Base-by-base conservation (phyloP, 495 filamentous ascomycete genomes). In the Letharia columbiana region DNA sequence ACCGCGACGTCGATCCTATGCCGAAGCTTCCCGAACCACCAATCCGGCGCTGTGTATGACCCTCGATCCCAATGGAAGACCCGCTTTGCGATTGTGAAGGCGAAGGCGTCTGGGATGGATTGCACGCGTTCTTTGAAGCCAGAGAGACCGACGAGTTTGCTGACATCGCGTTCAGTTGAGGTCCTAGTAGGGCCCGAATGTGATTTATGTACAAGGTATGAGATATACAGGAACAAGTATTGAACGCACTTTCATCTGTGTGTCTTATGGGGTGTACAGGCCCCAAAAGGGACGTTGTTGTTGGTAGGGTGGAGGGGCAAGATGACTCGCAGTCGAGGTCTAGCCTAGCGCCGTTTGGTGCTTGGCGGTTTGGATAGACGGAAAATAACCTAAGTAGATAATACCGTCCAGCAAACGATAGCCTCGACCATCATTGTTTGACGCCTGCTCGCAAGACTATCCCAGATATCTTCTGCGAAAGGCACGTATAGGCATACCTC, bases 1-100 rank as follows among this genome's bases (percentile, higher is more conserved):
- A 74, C 47, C 84, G 82, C 56, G 86, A 80, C 18, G 78, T 81
- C 20, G 85, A 77, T 56, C 84, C 85, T 61, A 85, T 79, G 49
- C 87, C 84, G 72, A 83, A 82, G 69, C 82, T 86, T 63, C 87
- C 84, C 42, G 85, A 86, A 59, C 83, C 83, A 62, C 87, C 86
- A 59, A 76, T 74, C 65, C 87, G 84, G 72, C 85, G 78, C 72
- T 88, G 86, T 45, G 80, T 80, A 47, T 89, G 83, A 44, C 70
- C 74, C n/a, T 84, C 81, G 39, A 72, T 63, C 28, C 63, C 62
- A 66, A 68, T 12, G 33, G 74, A 68, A 39, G 74, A 61, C 52
- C 71, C 62, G 7, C 73, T 69, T 62, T 82, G 77, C 40, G 76
- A 79, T 56, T 78, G 70, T 47, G 80, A 65, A 67, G 79, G 71